phyloP scores from a whole-genome alignment of 2,329 filamentous ascomycete species.

The Penicillium freii region DNA sequence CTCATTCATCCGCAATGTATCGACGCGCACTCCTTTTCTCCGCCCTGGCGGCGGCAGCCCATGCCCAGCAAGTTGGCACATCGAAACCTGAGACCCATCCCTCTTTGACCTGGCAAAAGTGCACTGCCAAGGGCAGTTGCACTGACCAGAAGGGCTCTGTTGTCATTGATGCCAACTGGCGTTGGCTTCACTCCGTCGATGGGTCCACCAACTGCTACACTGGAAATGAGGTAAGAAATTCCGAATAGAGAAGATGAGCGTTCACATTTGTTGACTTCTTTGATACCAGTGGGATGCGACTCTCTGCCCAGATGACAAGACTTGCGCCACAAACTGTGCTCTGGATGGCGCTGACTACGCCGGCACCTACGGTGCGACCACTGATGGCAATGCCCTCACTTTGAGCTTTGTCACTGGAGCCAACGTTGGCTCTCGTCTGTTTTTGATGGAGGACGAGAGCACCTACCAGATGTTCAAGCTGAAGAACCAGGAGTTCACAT shows the following conservation, averaged over 20 bases:
- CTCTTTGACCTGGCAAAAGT: constrained; percentile 53
- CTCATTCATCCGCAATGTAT: constrained; percentile 24
- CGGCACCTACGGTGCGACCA: constrained; percentile 53
- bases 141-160: constrained; percentile 52
- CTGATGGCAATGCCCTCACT: constrained; percentile 49
- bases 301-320: constrained; percentile 49
- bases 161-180: constrained; percentile 59
- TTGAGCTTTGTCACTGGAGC: constrained; percentile 50
- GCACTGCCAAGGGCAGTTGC: constrained; percentile 53
- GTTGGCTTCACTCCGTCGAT: constrained; percentile 53
- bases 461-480: constrained; percentile 66
- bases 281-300: constrained; percentile 44
- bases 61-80: constrained; percentile 36
- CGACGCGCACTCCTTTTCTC: constrained; percentile 33
- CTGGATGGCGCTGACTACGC: constrained; percentile 57
- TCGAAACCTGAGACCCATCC: constrained; percentile 46
- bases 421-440: constrained; percentile 56
- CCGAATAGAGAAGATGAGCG: neutral
- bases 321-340: constrained; percentile 57
- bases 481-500: constrained; percentile 67
- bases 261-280: neutral
- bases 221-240: constrained; percentile 44
- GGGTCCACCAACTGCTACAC: constrained; percentile 58
- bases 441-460: constrained; percentile 61
- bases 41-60: constrained; percentile 25